phyloP scores from a whole-genome alignment of 2,329 filamentous ascomycete species.

The Helotiales sp. region DNA sequence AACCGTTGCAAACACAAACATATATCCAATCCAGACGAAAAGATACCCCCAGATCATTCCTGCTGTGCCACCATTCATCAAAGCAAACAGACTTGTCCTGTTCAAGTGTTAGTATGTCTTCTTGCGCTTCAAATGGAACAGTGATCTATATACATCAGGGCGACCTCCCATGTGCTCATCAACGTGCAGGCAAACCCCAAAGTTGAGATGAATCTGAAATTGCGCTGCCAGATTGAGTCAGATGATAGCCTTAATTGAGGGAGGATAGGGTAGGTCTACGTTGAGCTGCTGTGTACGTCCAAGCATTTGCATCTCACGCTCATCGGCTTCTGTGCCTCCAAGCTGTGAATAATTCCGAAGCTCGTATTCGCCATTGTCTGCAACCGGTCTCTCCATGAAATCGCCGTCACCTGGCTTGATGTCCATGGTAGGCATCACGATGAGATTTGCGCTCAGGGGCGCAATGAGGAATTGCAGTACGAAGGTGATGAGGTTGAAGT shows the following conservation, averaged over 20 bases:
- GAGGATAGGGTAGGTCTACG: neutral
- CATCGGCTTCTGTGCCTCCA: constrained; percentile 11
- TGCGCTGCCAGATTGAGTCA: constrained; percentile 30
- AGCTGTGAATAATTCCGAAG: constrained; percentile 9
- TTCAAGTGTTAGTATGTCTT: constrained; percentile 23
- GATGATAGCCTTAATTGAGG: neutral
- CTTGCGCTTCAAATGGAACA: neutral
- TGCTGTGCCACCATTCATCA: constrained; percentile 25
- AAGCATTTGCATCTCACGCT: constrained; percentile 13
- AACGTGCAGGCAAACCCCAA: constrained; percentile 43
- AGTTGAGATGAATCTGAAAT: constrained; percentile 41
- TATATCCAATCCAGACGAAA: constrained; percentile 33
- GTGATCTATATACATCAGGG: constrained; percentile 35
- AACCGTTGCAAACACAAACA: constrained; percentile 23
- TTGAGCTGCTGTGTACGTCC: constrained; percentile 18
- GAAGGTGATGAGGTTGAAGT: neutral
- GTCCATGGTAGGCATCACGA: neutral
- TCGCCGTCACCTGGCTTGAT: neutral
- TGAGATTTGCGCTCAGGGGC: neutral
- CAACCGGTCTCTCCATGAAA: neutral
- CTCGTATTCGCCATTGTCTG: constrained; percentile 5
- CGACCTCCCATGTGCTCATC: constrained; percentile 43
- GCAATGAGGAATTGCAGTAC: neutral
- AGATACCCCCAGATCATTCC: constrained; percentile 43
- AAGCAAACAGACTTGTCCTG: constrained; percentile 35